These are phyloP conservation scores for Elasticomyces elasticus DNA, from an alignment of 495 filamentous ascomycete species.

Conservation along the genomic window DNA sequence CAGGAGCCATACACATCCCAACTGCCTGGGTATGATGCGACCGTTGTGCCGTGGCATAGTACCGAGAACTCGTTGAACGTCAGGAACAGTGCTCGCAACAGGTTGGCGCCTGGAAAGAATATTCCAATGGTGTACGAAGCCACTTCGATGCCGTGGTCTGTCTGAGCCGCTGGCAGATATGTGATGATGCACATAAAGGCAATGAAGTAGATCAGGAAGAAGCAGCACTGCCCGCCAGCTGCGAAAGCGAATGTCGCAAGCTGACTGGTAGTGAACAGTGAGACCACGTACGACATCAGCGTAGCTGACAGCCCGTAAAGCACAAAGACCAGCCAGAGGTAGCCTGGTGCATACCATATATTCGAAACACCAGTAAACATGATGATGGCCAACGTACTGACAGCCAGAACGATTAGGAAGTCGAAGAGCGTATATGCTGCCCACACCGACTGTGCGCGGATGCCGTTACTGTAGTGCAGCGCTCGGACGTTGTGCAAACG, in stretches of 20 bases:
- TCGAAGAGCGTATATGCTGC: slow-evolving; percentile 69
- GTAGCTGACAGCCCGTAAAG: slow-evolving; percentile 66
- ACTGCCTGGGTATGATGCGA: slow-evolving; percentile 57
- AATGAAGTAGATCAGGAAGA: slow-evolving; percentile 74
- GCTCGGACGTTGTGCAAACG: slow-evolving; percentile 65
- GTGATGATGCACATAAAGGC: slow-evolving; percentile 63
- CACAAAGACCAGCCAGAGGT: slow-evolving; percentile 64
- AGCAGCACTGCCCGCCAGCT: slow-evolving; percentile 58
- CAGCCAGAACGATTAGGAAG: slow-evolving; percentile 54
- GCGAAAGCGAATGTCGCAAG: slow-evolving; percentile 65
- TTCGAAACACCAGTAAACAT: slow-evolving; percentile 50
- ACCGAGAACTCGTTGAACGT: slow-evolving; percentile 69
- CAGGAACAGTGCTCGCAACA: slow-evolving; percentile 60
- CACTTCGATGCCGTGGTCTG: slow-evolving; percentile 48
- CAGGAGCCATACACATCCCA: slow-evolving; percentile 68
- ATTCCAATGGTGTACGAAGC: slow-evolving; percentile 59
- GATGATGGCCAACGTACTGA: slow-evolving; percentile 48
- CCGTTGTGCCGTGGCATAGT: slow-evolving; percentile 49
- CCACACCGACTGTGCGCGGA: slow-evolving; percentile 24
- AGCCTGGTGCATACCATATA: slow-evolving; percentile 65
- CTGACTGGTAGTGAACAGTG: slow-evolving; percentile 57
- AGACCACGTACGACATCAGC: slow-evolving; percentile 62
- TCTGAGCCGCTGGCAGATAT: slow-evolving; percentile 51
- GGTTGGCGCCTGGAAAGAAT: slow-evolving; percentile 58
- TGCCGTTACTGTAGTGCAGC: slow-evolving; percentile 72